Percentiles rank a stretch among this genome's conserved stretches.
Evolutionary conservation across 441 rosid species (phyloP).

Genomic region (Gossypium davidsonii): DNA sequence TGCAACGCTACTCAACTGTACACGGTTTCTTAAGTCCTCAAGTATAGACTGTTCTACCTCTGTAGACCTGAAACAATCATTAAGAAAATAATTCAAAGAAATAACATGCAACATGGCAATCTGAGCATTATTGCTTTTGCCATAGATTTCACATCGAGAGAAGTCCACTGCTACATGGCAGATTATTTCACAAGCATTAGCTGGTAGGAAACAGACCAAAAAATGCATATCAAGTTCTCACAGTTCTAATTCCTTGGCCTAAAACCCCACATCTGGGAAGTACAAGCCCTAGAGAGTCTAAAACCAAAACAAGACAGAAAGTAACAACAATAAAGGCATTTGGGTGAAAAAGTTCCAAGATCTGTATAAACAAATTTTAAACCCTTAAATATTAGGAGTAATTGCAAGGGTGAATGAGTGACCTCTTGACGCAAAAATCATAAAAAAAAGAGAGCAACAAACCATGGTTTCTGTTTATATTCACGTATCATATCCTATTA

Average conservation of each 20-base stretch:
- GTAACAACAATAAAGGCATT: neutral
- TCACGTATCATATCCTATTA: neutral
- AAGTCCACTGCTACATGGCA: neutral
- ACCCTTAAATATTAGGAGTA: neutral
- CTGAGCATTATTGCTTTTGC: neutral
- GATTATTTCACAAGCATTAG: neutral
- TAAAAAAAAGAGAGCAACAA: neutral
- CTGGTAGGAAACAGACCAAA: neutral
- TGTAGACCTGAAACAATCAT: slow-evolving; percentile 47
- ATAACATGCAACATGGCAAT: neutral
- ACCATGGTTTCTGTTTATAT: neutral
- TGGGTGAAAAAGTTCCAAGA: neutral
- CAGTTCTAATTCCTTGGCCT: neutral
- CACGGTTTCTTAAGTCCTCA: slow-evolving; percentile 92
- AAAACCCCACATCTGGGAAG: neutral
- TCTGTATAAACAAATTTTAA: neutral
- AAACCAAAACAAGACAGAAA: neutral
- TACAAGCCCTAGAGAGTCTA: neutral
- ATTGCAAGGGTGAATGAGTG: neutral
- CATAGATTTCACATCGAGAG: neutral
- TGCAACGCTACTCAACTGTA: slow-evolving; percentile 70
- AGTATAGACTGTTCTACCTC: slow-evolving; percentile 90
- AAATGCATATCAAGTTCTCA: neutral
- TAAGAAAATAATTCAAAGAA: neutral
- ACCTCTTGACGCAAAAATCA: neutral